Percentiles rank a stretch among this genome's conserved stretches.
Conservation (phyloP, 2,329 filamentous ascomycete species). For the Boeremia exigua region DNA sequence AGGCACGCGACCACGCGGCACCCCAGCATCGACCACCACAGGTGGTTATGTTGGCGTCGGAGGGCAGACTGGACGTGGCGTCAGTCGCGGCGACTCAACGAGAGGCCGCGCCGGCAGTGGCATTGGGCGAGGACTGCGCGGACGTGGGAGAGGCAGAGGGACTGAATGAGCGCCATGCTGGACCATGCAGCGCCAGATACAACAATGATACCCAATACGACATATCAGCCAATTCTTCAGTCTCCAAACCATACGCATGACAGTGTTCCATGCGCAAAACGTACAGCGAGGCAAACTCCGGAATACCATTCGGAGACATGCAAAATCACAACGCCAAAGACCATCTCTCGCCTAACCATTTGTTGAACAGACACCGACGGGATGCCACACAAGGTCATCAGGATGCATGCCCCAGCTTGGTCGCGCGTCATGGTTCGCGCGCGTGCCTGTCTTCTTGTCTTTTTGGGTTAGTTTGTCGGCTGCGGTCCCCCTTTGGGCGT, state of each 20-base stretch:
- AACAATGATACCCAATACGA: conserved; percentile 19
- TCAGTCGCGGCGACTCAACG: conserved; percentile 54
- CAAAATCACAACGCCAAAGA: too few species aligned
- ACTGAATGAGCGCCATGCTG: conserved; percentile 13
- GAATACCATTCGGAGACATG: not conserved
- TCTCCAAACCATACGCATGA: not conserved
- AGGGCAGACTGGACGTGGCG: conserved; percentile 56
- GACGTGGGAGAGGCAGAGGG: conserved; percentile 35
- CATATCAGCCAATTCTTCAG: not conserved
- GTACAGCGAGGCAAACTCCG: not conserved
- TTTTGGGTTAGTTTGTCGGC: conserved; percentile 8
- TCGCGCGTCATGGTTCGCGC: too few species aligned
- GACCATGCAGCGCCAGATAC: conserved; percentile 10
- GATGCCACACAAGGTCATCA: too few species aligned
- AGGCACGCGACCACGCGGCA: conserved; percentile 43
- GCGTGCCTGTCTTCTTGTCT: too few species aligned
- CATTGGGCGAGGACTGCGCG: conserved; percentile 52
- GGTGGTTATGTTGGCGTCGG: conserved; percentile 53
- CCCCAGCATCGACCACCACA: conserved; percentile 36
- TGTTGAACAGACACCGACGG: too few species aligned
- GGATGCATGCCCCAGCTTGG: too few species aligned
- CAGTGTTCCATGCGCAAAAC: not conserved
- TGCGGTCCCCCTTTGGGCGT: conserved; percentile 31
- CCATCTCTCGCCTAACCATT: too few species aligned
- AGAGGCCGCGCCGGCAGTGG: conserved; percentile 50